Percentiles rank a stretch among this genome's conserved stretches.
Evolutionary conservation across 2,329 filamentous ascomycete genomes (phyloP).

Genomic region (Cladosporium sp.): DNA sequence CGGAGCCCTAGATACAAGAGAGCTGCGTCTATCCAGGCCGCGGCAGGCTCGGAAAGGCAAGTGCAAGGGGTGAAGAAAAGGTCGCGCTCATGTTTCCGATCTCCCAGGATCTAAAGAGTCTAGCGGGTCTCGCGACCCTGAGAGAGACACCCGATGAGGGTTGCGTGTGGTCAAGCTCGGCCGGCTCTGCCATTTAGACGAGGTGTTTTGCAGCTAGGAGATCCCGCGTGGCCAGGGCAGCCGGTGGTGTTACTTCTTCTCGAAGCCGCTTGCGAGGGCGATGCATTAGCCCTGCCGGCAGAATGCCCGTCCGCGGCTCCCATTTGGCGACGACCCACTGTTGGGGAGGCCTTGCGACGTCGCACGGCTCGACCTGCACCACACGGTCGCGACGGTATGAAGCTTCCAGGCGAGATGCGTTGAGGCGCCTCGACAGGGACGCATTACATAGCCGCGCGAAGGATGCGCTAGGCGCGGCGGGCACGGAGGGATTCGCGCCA

Average conservation of each 20-base stretch:
- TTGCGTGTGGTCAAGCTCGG: too few relatives aligned
- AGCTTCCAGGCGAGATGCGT: background rate
- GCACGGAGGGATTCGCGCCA: background rate
- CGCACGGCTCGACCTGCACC: background rate
- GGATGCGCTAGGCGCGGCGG: background rate
- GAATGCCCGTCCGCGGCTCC: too few relatives aligned
- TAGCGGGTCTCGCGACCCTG: background rate
- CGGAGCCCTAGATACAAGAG: too few relatives aligned
- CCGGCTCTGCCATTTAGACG: too few relatives aligned
- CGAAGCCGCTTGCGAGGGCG: background rate
- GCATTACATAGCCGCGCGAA: background rate
- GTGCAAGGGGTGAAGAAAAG: background rate
- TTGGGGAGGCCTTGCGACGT: background rate
- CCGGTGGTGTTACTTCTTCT: constrained; percentile 1
- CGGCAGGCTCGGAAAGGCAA: too few relatives aligned
- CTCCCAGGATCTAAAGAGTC: too few relatives aligned
- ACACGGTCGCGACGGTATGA: background rate
- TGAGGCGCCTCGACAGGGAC: constrained; percentile 2
- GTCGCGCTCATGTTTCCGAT: background rate
- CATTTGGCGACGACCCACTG: too few relatives aligned
- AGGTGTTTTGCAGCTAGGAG: too few relatives aligned
- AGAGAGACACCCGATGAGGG: too few relatives aligned
- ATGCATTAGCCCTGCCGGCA: background rate
- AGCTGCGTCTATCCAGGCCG: too few relatives aligned
- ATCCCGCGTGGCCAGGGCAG: background rate